Conservation (phyloP, 75 land plant species). For the Isoetes taiwanensis region DNA sequence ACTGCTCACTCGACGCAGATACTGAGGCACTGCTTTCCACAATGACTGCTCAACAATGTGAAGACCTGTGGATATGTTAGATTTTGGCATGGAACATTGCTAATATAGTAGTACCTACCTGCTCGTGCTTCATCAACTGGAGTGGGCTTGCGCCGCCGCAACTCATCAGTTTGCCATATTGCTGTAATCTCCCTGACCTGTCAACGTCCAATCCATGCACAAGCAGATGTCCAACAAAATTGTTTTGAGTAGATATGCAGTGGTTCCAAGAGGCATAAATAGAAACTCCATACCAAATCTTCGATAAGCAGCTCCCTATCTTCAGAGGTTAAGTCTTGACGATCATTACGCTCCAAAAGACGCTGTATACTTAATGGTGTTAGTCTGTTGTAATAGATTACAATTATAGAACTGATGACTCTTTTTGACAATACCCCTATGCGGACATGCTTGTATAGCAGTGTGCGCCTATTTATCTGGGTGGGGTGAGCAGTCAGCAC, state of each 20-base stretch:
- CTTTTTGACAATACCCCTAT: neutral
- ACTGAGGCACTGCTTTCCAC: constrained; percentile 93
- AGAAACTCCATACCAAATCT: neutral
- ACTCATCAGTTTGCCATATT: constrained; percentile 92
- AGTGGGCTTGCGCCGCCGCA: constrained; percentile 82
- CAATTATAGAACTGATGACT: neutral
- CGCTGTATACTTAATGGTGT: too few species aligned
- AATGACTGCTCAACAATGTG: constrained; percentile 90
- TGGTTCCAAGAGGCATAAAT: neutral
- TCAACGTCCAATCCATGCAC: too few species aligned
- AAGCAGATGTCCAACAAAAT: too few species aligned
- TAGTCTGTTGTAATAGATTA: neutral
- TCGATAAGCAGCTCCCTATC: constrained; percentile 2
- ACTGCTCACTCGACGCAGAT: constrained; percentile 78
- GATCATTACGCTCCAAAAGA: constrained; percentile 4
- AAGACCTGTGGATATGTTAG: constrained; percentile 31
- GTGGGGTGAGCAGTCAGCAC: constrained; percentile 3
- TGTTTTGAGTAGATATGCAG: neutral
- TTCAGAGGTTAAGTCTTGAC: constrained; percentile 1
- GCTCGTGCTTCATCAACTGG: constrained; percentile 92
- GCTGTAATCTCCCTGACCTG: constrained; percentile 83
- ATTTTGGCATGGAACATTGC: too few species aligned
- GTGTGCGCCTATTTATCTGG: constrained; percentile 4
- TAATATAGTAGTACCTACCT: too few species aligned
- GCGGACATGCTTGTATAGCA: constrained; percentile 5